phyloP scores from a whole-genome alignment of 768 basidiomycete genomes.

The Pleurotus cornucopiae region DNA sequence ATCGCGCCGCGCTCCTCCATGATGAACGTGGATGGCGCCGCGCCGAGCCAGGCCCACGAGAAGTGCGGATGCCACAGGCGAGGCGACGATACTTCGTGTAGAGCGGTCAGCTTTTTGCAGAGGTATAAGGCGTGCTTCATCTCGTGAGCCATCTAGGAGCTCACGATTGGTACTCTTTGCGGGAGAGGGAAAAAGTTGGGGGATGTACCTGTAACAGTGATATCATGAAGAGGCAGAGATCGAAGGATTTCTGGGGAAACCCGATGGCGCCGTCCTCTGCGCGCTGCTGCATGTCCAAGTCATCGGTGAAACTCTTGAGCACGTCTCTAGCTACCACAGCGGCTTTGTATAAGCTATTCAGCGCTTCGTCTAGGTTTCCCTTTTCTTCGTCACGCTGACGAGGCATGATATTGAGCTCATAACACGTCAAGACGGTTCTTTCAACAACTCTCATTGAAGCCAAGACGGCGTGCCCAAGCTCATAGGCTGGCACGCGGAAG shows the following conservation, averaged over 20 bases:
- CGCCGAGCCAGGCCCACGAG: conserved; percentile 38
- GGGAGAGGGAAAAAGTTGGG: neutral
- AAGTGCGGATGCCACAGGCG: conserved; percentile 38
- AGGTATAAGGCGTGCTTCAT: conserved; percentile 29
- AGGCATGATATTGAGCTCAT: conserved; percentile 14
- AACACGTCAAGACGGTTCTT: conserved; percentile 24
- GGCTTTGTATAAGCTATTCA: conserved; percentile 17
- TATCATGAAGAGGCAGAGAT: conserved; percentile 36
- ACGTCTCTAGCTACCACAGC: conserved; percentile 23
- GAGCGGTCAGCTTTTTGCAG: conserved; percentile 22
- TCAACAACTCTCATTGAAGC: conserved; percentile 30
- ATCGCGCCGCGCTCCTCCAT: conserved; percentile 15
- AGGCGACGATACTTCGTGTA: conserved; percentile 25
- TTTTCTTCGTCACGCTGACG: conserved; percentile 10
- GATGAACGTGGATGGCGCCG: conserved; percentile 24
- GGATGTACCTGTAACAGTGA: conserved; percentile 38
- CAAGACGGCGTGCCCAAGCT: conserved; percentile 30
- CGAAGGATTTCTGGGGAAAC: conserved; percentile 24
- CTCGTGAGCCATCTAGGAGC: conserved; percentile 38
- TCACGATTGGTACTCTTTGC: neutral
- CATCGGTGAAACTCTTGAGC: conserved; percentile 28
- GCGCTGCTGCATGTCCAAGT: conserved; percentile 21
- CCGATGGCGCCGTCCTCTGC: conserved; percentile 14
- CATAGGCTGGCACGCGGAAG: conserved; percentile 23
- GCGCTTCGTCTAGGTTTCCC: conserved; percentile 12